Base-by-base conservation (phyloP, 495 filamentous ascomycete genomes). In the Penicillium chermesinum region DNA sequence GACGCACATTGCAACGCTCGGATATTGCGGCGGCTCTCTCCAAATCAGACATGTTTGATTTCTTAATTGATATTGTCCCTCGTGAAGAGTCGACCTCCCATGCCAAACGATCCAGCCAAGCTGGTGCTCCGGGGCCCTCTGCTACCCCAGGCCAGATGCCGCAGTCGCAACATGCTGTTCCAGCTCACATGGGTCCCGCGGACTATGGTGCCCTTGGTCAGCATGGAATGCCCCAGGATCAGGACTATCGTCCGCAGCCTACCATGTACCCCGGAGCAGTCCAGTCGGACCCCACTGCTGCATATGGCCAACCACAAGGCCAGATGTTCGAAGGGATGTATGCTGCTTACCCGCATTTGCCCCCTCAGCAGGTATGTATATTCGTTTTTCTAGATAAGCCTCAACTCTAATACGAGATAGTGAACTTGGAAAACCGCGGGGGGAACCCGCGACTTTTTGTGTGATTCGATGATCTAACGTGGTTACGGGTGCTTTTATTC, bases 41-140 rank as follows among this genome's bases (percentile, higher is more conserved):
- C 47, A 97, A 97, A 71, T 95, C 89, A 30, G 93, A 98, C 68
- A 97, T 98, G 93, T 98, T 98, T 69, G 93, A 98, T 72, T 98
- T 98, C 70, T 76, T 98, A 44, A 98, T 98, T 65, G 93, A 98
- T 67, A 98, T 98, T 49, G 93, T 98, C 7, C 93, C 93, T 4
- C 83, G 93, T 32, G 93, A 98, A 64, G 93, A 98, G 60, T 90
- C 93, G 15, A 76, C 84, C 40, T 77, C 82, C 50, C 89, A 96
- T 66, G 77, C 85, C 30, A 95, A 95, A 73, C 78, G 89, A 47
- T 76, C 77, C 7, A 83, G 75, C 33, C 82, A 82, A 56, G 72
- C 73, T 38, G 80, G 72, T 42, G 64, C 76, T 15, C 67, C 78
- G 4, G 68, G 68, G 19, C 61, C 70, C 37, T 63, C 78, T 22